These are phyloP conservation scores for Cephalotrichum gorgonifer DNA, from an alignment of 2,329 filamentous ascomycete genomes.

Conservation along the genomic window DNA sequence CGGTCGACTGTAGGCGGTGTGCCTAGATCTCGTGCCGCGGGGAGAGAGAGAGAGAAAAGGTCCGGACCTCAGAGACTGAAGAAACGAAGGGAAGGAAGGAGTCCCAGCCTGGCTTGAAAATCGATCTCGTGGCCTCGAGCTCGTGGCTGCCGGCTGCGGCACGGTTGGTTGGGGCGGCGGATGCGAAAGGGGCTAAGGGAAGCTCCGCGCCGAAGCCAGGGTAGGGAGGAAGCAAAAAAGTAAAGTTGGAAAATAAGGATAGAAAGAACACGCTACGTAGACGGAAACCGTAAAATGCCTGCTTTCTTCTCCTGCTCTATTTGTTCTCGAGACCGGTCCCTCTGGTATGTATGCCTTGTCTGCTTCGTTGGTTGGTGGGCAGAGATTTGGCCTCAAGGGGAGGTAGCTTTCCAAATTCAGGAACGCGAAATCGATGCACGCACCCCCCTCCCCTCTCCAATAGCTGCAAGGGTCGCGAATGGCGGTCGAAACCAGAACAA, in stretches of 20 bases:
- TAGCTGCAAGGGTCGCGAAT: slow-evolving; percentile 5
- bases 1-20: too few relatives aligned
- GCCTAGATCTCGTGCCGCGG: too few relatives aligned
- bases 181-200: not conserved
- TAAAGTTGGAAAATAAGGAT: not conserved
- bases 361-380: not conserved
- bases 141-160: not conserved
- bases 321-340: not conserved
- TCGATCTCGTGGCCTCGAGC: not conserved
- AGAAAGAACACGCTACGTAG: not conserved
- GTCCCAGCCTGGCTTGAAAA: not conserved
- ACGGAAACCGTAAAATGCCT: not conserved
- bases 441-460: too few relatives aligned
- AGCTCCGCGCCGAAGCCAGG: not conserved
- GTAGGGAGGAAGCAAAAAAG: not conserved
- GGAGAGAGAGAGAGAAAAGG: too few relatives aligned
- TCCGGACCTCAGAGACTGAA: too few relatives aligned
- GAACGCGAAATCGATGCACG: slow-evolving; percentile 1
- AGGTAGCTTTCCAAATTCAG: slow-evolving; percentile 4
- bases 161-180: too few relatives aligned
- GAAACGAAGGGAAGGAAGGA: too few relatives aligned
- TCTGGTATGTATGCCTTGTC: not conserved
- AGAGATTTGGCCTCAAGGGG: not conserved
- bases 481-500: not conserved
- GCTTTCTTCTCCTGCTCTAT: not conserved